Evolutionary conservation across 2,329 filamentous ascomycete species (phyloP), one percentile per base, ranked within the genome.

Genomic region (Beauveria sp.): DNA sequence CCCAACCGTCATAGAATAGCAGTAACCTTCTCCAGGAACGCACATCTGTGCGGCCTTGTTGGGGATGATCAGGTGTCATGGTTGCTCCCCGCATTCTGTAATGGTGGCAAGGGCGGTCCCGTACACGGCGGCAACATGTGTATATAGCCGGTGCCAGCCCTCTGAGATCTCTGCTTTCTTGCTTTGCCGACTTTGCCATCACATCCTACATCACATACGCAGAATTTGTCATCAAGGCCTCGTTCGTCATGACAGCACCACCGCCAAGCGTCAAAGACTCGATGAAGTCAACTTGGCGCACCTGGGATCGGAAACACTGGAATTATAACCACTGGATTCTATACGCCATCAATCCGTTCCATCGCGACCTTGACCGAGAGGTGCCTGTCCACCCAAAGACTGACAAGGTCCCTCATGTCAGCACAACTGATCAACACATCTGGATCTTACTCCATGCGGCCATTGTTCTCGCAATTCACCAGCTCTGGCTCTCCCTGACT

Each of bases 391-490:
- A 75, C 64, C 38, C 66, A 6, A 78, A 77, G 65, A 66, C 66
- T 0, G 75, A 77, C 34, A 71, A 70, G 24, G 68, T 77, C 28
- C 75, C 74, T 1, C 71, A 72, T 55, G 57, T 77, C 14, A 66
- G 71, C 0, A 68, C 75, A 16, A 71, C 65, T 63, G 66, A 70
- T 24, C 63, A 68, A 16, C 73, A 77, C 60, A 63, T 69, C 6
- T 77, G 74, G 73, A 70, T 78, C 2, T 57, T 78, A 1, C 63
- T 67, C n/a, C 74, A 77, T 52, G 66, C 75, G 9, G 62, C 69
- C 1, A 66, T 74, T 18, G 74, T 75, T 0, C 63, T 77, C 1
- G 62, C 64, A 7, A 56, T 75, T 5, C 75, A 77, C 43, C 72
- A 76, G 52, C 52, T 66, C 43, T 74, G 71, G 57, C 65, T 67